Evolutionary conservation across 2,329 filamentous ascomycete genomes (phyloP).

Genomic region (Neonectria magnoliae): DNA sequence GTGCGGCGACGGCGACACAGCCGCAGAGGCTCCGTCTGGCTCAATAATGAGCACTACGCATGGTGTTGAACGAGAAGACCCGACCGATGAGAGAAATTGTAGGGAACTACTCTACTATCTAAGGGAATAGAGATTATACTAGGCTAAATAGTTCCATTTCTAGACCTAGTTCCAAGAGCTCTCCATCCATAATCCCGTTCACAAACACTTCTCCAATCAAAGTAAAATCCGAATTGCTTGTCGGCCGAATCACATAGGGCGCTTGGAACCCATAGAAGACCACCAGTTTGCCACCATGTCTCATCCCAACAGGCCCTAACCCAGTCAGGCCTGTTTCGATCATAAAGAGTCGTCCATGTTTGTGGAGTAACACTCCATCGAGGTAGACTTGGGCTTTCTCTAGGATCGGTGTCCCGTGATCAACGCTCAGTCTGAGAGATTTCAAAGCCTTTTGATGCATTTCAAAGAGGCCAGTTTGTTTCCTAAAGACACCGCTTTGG

Average conservation of each 20-base stretch:
- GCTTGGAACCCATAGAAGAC: conserved; percentile 16
- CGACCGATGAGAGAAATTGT: too few relatives aligned
- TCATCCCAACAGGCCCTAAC: conserved; percentile 7
- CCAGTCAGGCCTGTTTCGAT: conserved; percentile 16
- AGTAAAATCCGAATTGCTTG: background rate
- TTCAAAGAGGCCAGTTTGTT: background rate
- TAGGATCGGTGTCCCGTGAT: background rate
- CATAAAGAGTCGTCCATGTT: background rate
- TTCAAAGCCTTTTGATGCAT: background rate
- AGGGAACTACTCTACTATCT: too few relatives aligned
- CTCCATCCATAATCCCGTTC: conserved; percentile 25
- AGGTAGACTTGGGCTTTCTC: background rate
- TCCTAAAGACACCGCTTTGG: background rate
- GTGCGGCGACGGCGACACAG: too few relatives aligned
- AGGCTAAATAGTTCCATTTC: conserved; percentile 3
- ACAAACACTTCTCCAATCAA: conserved; percentile 21
- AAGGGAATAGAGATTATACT: background rate
- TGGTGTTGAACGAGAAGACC: too few relatives aligned
- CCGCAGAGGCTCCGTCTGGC: too few relatives aligned
- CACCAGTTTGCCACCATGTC: conserved; percentile 11
- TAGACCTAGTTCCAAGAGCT: background rate
- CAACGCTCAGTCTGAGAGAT: background rate
- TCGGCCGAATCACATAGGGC: conserved; percentile 13
- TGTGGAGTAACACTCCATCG: background rate
- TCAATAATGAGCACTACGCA: too few relatives aligned